These are phyloP conservation scores for Pseudoscleropodium purum DNA, from an alignment of 225 moss, liverwort and hornwort species.

Conservation along the genomic window DNA sequence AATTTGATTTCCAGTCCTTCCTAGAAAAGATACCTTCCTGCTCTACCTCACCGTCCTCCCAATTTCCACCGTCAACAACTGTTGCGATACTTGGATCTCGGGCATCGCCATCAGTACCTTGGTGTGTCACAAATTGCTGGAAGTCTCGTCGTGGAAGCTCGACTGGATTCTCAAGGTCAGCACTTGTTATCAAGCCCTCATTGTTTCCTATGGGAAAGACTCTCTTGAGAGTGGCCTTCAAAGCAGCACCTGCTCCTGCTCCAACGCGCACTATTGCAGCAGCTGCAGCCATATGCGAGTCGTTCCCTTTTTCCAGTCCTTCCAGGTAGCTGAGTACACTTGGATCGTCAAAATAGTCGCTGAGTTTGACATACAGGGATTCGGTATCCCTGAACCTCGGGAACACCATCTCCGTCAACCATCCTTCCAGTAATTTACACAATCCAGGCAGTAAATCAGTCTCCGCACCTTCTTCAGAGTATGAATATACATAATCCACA, in stretches of 20 bases:
- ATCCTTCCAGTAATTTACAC: slow-evolving; percentile 81
- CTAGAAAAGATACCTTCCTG: slow-evolving; percentile 8
- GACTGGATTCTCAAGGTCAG: slow-evolving; percentile 17
- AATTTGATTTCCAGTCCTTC: slow-evolving; percentile 12
- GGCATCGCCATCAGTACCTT: slow-evolving; percentile 43
- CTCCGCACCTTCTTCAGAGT: slow-evolving; percentile 52
- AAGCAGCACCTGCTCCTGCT: slow-evolving; percentile 63
- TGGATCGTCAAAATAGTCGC: slow-evolving; percentile 81
- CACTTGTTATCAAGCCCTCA: slow-evolving; percentile 13
- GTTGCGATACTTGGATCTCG: slow-evolving; percentile 9
- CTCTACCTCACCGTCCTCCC: slow-evolving; percentile 37
- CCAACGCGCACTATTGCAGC: slow-evolving; percentile 81
- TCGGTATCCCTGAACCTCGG: slow-evolving; percentile 76
- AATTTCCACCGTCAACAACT: slow-evolving; percentile 29
- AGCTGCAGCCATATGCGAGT: slow-evolving; percentile 76
- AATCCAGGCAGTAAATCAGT: slow-evolving; percentile 59
- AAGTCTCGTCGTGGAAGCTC: slow-evolving; percentile 39
- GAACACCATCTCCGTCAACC: slow-evolving; percentile 79
- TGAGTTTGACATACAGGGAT: slow-evolving; percentile 45
- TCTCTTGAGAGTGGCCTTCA: slow-evolving; percentile 73
- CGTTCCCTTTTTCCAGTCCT: slow-evolving; percentile 61
- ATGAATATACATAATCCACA: slow-evolving; percentile 60
- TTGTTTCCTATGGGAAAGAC: slow-evolving; percentile 54
- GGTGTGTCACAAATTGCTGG: slow-evolving; percentile 52
- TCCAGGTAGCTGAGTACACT: slow-evolving; percentile 63